Conservation (phyloP, 106 monocot species). For the Apostasia shenzhenica region DNA sequence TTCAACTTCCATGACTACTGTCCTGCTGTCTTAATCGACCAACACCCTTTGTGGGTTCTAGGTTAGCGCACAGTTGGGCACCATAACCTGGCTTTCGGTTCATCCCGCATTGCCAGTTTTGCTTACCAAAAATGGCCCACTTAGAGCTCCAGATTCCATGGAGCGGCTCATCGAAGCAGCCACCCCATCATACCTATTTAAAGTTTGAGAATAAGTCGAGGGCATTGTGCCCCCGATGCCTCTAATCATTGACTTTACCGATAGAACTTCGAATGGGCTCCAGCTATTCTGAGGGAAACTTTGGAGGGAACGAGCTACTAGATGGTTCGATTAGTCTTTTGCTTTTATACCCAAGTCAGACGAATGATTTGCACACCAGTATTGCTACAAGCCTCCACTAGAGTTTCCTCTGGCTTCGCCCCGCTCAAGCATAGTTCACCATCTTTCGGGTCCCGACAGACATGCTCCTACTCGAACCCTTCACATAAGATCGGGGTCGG, state of each 20-base stretch:
- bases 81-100: conserved; percentile 38
- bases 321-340: no score
- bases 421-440: no score
- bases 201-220: neutral
- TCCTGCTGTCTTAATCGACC: neutral
- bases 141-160: conserved; percentile 36
- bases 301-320: no score
- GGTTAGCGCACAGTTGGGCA: conserved; percentile 14
- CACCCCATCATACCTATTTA: neutral
- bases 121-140: conserved; percentile 69
- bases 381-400: no score
- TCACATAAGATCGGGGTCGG: no score
- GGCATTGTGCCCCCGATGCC: neutral
- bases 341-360: no score
- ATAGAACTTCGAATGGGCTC: no score
- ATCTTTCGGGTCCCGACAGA: no score
- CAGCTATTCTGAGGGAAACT: no score
- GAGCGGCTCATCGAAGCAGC: conserved; percentile 2
- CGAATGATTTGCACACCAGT: no score
- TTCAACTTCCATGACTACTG: neutral
- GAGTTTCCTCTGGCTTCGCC: no score
- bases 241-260: neutral
- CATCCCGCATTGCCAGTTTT: conserved; percentile 50
- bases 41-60: conserved; percentile 1
- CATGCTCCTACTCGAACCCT: no score